Base-by-base conservation (phyloP, 352 stramenopile genomes). In the Pythium insidiosum region DNA sequence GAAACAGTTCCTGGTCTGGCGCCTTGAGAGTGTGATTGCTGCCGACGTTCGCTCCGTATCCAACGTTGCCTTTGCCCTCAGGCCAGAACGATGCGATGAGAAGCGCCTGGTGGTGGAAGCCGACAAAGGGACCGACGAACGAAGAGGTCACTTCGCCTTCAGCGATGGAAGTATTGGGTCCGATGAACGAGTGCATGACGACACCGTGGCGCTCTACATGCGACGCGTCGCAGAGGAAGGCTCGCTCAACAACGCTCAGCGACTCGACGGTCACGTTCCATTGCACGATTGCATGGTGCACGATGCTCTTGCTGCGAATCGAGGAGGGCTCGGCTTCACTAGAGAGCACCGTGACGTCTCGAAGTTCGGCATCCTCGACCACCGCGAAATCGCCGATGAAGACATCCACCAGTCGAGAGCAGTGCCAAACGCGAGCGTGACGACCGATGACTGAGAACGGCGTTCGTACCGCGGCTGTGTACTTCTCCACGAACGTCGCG, bases 21-120 rank as follows among this genome's bases (percentile, higher is more conserved):
- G 77, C 78, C 39, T 90, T 91, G n/a, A 94, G 56, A 34, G 95
- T 99, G 63, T 99, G 95, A 61, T 99, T 99, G 45, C 85, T 97
- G 33, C 95, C 95, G 20, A 98, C 89, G 53, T 98, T 98, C 38
- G 89, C 91, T 22, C 92, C 92, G 42, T 96, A 97, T 13, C 82
- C 87, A 31, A 98, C 65, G 49, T 98, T 98, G 13, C 92, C 92
- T 56, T 89, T 84, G n/a, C 92, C 92, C 22, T 88, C 53, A 6
- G 87, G 87, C 92, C 92, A 98, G 25, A 95, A 67, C 6, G 80
- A 77, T 28, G 89, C 81, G 46, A 97, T 97, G 15, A 98, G 66
- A 37, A 97, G 72, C 4, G 81, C 77, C 42, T 97, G 88, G 63
- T 98, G 92, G 48, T 98, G 88, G 52, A 98, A 97, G 11, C 92